These are phyloP conservation scores for Phaeosphaeriaceae sp. DNA, from an alignment of 2,329 filamentous ascomycete genomes.

Conservation along the genomic window DNA sequence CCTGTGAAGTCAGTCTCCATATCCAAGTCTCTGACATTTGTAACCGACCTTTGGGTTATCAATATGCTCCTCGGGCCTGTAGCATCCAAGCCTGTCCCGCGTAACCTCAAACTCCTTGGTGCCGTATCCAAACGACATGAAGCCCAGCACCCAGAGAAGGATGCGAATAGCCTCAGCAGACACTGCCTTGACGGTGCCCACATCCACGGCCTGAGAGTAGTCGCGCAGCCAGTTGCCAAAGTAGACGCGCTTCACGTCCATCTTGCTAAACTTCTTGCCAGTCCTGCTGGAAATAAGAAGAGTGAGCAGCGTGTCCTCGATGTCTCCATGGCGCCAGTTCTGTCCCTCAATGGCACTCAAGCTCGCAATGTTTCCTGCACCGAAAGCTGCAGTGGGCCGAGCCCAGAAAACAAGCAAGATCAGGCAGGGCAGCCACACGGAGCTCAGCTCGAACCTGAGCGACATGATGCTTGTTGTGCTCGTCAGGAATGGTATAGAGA, in stretches of 20 bases:
- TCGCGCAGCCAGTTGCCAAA: conserved; percentile 96
- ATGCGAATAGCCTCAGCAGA: conserved; percentile 91
- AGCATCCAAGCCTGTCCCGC: conserved; percentile 77
- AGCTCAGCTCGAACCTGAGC: conserved; percentile 35
- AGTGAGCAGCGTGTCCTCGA: conserved; percentile 86
- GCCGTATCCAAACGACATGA: conserved; percentile 85
- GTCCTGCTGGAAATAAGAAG: conserved; percentile 70
- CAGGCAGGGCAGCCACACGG: conserved; percentile 49
- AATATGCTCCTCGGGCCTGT: conserved; percentile 76
- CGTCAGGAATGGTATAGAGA: conserved; percentile 1
- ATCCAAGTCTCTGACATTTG: background rate
- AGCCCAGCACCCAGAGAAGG: conserved; percentile 85
- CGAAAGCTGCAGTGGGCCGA: conserved; percentile 76
- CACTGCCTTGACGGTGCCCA: conserved; percentile 89
- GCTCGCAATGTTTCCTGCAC: conserved; percentile 86
- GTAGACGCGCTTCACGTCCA: conserved; percentile 88
- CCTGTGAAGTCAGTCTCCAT: conserved; percentile 43
- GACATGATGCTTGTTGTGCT: conserved; percentile 27
- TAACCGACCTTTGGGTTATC: conserved; percentile 67
- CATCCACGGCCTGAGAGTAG: conserved; percentile 93
- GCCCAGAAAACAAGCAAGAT: conserved; percentile 69
- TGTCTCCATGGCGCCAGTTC: conserved; percentile 76
- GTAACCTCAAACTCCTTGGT: conserved; percentile 88
- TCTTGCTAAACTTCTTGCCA: conserved; percentile 85
- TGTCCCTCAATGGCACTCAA: conserved; percentile 81